Conservation (phyloP, 148 eudicot genomes). For the Camellia sinensis region DNA sequence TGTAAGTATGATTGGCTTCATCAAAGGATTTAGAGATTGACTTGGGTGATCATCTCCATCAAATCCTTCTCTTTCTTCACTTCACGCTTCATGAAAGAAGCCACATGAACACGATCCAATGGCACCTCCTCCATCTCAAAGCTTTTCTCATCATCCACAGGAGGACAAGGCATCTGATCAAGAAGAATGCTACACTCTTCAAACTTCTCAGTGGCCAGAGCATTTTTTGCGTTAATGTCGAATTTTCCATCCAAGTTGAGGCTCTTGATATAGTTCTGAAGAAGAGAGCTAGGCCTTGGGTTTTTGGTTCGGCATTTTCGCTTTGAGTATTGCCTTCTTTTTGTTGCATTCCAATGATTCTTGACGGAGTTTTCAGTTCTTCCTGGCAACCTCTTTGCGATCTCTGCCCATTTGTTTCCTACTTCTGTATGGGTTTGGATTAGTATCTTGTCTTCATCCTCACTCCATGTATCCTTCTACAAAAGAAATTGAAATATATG, state of each 20-base stretch:
- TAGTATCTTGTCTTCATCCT: constrained; percentile 73
- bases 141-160: constrained; percentile 14
- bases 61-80: constrained; percentile 59
- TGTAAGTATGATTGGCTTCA: not conserved
- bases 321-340: constrained; percentile 65
- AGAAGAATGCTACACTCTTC: constrained; percentile 45
- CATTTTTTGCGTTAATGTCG: not conserved
- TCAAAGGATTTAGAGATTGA: constrained; percentile 24
- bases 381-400: constrained; percentile 67
- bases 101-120: not conserved
- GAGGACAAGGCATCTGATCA: constrained; percentile 24
- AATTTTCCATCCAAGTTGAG: constrained; percentile 38
- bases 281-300: constrained; percentile 55
- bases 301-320: constrained; percentile 57
- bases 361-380: constrained; percentile 86
- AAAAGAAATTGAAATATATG: not conserved
- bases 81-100: constrained; percentile 28
- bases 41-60: constrained; percentile 59
- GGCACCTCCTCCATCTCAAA: constrained; percentile 24
- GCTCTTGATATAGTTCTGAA: constrained; percentile 71
- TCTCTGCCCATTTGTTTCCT: constrained; percentile 93
- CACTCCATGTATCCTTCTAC: constrained; percentile 88
- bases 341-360: constrained; percentile 93
- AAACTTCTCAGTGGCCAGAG: constrained; percentile 25
- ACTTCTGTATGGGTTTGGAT: constrained; percentile 59